phyloP scores from a whole-genome alignment of 1,284 basidiomycete genomes.

The Termitomyces sp. region DNA sequence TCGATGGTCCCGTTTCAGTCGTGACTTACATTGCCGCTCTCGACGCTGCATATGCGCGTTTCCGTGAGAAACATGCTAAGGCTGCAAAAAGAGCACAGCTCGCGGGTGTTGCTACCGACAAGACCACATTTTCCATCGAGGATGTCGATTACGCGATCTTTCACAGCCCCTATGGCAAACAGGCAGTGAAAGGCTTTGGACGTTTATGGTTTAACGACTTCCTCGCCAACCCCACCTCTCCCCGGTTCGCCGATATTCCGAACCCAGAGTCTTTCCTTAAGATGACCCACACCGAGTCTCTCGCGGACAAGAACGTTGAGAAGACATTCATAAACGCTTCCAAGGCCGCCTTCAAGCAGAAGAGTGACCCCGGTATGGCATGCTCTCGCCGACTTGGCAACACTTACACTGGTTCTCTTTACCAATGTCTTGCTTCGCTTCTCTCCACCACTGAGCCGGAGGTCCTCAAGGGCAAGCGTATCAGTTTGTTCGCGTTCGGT shows the following conservation, averaged over 20 bases:
- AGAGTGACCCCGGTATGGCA: slow-evolving; percentile 75
- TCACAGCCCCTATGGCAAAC: slow-evolving; percentile 97
- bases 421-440: slow-evolving; percentile 87
- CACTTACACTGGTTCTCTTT: slow-evolving; percentile 99
- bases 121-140: slow-evolving; percentile 62
- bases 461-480: slow-evolving; percentile 71
- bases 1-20: slow-evolving; percentile 96
- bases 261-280: slow-evolving; percentile 66
- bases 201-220: slow-evolving; percentile 93
- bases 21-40: slow-evolving; percentile 93
- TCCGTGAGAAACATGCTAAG: slow-evolving; percentile 79
- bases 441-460: slow-evolving; percentile 66
- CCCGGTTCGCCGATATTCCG: slow-evolving; percentile 73
- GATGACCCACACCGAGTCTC: slow-evolving; percentile 65
- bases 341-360: slow-evolving; percentile 66
- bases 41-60: slow-evolving; percentile 86
- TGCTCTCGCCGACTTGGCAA: slow-evolving; percentile 89
- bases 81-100: slow-evolving; percentile 41
- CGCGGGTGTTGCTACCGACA: slow-evolving; percentile 32
- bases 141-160: slow-evolving; percentile 89
- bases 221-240: slow-evolving; percentile 68
- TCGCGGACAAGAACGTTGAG: slow-evolving; percentile 93
- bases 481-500: slow-evolving; percentile 93
- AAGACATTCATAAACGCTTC: slow-evolving; percentile 83
- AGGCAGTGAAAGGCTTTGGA: slow-evolving; percentile 96